Percentiles rank a stretch among this genome's conserved stretches.
phyloP scores from a whole-genome alignment of 495 filamentous ascomycete species.

The Hypoxylon lenormandii region DNA sequence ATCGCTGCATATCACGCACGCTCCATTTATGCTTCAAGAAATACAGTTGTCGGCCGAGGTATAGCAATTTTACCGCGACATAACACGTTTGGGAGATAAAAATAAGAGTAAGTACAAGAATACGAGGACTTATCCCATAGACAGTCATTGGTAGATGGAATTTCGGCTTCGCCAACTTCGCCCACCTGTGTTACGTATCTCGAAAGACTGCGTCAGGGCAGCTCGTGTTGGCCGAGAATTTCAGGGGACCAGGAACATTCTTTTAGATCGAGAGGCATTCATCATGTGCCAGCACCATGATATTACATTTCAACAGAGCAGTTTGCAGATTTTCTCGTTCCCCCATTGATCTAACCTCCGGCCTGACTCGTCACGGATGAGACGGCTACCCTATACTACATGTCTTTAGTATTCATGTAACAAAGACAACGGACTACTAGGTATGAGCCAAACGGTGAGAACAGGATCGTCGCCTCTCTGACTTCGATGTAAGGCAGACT shows the following conservation, averaged over 20 bases:
- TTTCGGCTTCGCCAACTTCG: background rate
- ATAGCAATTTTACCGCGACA: background rate
- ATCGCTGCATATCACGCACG: background rate
- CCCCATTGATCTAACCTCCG: background rate
- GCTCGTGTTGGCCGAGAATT: background rate
- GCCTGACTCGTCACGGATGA: conserved; percentile 7
- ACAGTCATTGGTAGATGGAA: background rate
- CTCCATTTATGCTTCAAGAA: conserved; percentile 11
- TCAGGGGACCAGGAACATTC: background rate
- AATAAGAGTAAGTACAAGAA: conserved; percentile 5
- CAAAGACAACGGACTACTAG: conserved; percentile 13
- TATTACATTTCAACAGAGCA: conserved; percentile 19
- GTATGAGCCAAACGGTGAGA: background rate
- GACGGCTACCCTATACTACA: background rate
- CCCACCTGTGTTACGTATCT: background rate
- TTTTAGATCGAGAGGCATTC: background rate
- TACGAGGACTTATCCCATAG: background rate
- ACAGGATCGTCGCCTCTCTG: background rate
- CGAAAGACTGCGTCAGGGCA: background rate
- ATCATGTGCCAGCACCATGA: background rate
- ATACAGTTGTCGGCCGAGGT: background rate
- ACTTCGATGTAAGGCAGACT: conserved; percentile 27
- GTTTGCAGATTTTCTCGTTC: background rate
- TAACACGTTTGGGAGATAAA: background rate
- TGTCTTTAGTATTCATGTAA: conserved; percentile 3